These are phyloP conservation scores for Penicillium lividum DNA, from an alignment of 495 filamentous ascomycete genomes.

Conservation along the genomic window DNA sequence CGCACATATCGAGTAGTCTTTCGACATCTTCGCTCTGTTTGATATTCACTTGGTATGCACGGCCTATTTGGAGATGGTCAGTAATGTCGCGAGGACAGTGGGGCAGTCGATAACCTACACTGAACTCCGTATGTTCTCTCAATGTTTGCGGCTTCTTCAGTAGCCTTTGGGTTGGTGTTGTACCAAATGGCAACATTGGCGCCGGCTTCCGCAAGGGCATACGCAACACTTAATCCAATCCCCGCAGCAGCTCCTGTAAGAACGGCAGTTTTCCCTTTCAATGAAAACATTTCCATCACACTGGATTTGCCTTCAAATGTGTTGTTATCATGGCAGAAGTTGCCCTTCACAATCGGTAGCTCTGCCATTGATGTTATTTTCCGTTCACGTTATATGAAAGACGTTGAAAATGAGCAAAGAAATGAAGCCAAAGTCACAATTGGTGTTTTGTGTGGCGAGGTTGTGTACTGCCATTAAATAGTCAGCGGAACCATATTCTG, in stretches of 20 bases:
- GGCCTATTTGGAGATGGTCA: constrained; percentile 48
- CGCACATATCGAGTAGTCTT: constrained; percentile 55
- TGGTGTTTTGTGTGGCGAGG: not conserved
- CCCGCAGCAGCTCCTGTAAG: constrained; percentile 80
- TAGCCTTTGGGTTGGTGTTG: constrained; percentile 71
- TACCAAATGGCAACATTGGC: constrained; percentile 90
- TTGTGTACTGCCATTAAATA: not conserved
- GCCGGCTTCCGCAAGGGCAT: constrained; percentile 77
- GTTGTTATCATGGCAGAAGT: constrained; percentile 63
- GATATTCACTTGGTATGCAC: constrained; percentile 74
- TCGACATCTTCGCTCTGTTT: constrained; percentile 59
- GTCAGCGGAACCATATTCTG: not conserved
- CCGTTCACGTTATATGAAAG: not conserved
- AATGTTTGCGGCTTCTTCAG: constrained; percentile 70
- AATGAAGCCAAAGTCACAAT: not conserved
- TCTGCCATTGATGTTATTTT: constrained; percentile 31
- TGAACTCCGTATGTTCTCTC: constrained; percentile 77
- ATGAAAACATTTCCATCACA: constrained; percentile 77
- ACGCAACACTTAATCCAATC: constrained; percentile 77
- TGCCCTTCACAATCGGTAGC: constrained; percentile 43
- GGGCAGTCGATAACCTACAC: constrained; percentile 46
- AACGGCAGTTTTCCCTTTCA: constrained; percentile 82
- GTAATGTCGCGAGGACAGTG: not conserved
- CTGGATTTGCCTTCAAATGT: constrained; percentile 58
- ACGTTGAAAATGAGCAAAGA: not conserved